Base-by-base conservation (phyloP, 805 yeast genomes). In the Nakazawaea wickerhamii region DNA sequence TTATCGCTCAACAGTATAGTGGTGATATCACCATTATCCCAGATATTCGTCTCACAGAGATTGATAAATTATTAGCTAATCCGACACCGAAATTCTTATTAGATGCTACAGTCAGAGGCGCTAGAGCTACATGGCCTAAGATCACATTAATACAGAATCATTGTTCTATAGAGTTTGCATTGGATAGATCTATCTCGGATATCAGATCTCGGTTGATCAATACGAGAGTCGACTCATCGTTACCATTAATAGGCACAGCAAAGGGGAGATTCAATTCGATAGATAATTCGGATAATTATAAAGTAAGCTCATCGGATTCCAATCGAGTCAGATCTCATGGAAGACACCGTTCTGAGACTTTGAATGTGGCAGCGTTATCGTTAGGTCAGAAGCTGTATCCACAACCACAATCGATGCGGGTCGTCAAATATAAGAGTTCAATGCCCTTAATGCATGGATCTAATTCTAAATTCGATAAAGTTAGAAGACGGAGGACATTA, bases 1-100 rank as follows among this genome's bases (percentile, higher is more conserved):
- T 93, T 3, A 59, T 93, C 15, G 75, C 90, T 0, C 99, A 93
- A 56, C 80, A 81, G 48, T 93, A 93, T 58, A 81, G 90, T 10
- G 99, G 99, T 1, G 95, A 93, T 59, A 83, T 93, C 30, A 93
- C 98, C 1, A 89, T 93, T 36, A 61, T 95, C 35, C 99, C 98
- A 0, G 85, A 84, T 38, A 67, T 84, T 45, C 65, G 71, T 30
- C 61, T 78, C 40, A 50, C 68, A 0, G 89, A 87, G 48, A 64
- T 86, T 38, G 61, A 70, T 28, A 78, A 77, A 44, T 59, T 93
- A 25, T 69, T 93, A 51, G 71, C 74, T 17, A 91, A 93, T 55
- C 99, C 99, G 1, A 75, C 90, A 0, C 80, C 84, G 0, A 85
- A 78, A 41, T 87, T 84, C 52, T 59, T 90, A 34, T 59, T 80